phyloP scores from a whole-genome alignment of 2,329 filamentous ascomycete genomes.

The Hyphodiscus sp. region DNA sequence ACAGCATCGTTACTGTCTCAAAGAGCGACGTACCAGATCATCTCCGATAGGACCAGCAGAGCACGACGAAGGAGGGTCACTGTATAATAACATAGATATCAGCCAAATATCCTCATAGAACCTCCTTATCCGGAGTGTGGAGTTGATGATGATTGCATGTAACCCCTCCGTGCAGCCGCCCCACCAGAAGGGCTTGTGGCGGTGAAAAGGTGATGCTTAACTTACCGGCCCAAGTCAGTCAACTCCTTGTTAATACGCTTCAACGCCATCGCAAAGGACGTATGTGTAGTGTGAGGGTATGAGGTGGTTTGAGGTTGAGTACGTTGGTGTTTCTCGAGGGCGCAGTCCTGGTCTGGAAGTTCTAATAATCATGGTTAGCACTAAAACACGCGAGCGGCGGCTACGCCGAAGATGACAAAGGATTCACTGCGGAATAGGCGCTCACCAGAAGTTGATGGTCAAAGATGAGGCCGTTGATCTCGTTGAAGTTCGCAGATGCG shows the following conservation, averaged over 20 bases:
- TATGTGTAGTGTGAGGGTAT: slow-evolving; percentile 22
- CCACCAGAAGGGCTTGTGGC: slow-evolving; percentile 21
- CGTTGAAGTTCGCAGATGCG: not conserved
- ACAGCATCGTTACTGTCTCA: slow-evolving; percentile 10
- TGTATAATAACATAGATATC: slow-evolving; percentile 35
- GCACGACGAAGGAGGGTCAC: slow-evolving; percentile 97
- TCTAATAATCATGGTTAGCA: slow-evolving; percentile 22
- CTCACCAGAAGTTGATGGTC: slow-evolving; percentile 6
- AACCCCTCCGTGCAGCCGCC: slow-evolving; percentile 28
- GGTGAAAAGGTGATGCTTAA: slow-evolving; percentile 24
- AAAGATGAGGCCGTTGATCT: not conserved
- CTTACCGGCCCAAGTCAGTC: slow-evolving; percentile 81
- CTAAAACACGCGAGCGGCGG: slow-evolving; percentile 21
- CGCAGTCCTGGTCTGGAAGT: slow-evolving; percentile 21
- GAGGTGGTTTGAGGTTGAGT: slow-evolving; percentile 16
- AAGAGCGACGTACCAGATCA: slow-evolving; percentile 73
- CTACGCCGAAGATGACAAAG: slow-evolving; percentile 18
- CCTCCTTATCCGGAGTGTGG: slow-evolving; percentile 11
- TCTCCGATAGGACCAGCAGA: slow-evolving; percentile 95
- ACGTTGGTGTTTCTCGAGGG: slow-evolving; percentile 17
- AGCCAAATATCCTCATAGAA: slow-evolving; percentile 11
- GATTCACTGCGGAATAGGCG: slow-evolving; percentile 6
- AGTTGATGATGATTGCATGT: slow-evolving; percentile 29
- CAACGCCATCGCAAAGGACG: slow-evolving; percentile 59
- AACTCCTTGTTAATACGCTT: slow-evolving; percentile 96